Percentiles rank a stretch among this genome's conserved stretches.
These are phyloP conservation scores for Tylopilus orsonianus DNA, from an alignment of 1,284 basidiomycete genomes.

Conservation along the genomic window DNA sequence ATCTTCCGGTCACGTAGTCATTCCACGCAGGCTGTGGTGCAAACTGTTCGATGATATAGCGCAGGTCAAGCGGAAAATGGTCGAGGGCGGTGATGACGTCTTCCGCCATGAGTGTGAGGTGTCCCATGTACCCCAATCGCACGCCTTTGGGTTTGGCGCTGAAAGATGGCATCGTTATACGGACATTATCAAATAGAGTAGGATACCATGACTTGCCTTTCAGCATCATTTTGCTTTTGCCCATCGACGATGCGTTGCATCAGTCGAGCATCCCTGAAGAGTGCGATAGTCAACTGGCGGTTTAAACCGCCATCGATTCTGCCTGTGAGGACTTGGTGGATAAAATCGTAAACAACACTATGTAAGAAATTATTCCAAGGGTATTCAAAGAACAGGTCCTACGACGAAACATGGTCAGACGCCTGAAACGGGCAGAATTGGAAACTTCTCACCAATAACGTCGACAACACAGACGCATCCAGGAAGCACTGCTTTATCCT, in stretches of 20 bases:
- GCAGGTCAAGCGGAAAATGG: slow-evolving; percentile 82
- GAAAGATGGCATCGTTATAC: slow-evolving; percentile 14
- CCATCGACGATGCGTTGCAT: slow-evolving; percentile 85
- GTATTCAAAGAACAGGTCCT: slow-evolving; percentile 94
- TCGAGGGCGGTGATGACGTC: slow-evolving; percentile 85
- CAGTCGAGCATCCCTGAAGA: slow-evolving; percentile 79
- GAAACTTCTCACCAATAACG: slow-evolving; percentile 61
- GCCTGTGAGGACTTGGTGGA: slow-evolving; percentile 95
- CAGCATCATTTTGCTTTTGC: slow-evolving; percentile 73
- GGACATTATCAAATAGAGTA: slow-evolving; percentile 2
- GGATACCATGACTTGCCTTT: slow-evolving; percentile 50
- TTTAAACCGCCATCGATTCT: slow-evolving; percentile 76
- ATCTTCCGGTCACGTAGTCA: slow-evolving; percentile 79
- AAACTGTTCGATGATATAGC: slow-evolving; percentile 58
- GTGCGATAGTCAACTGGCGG: slow-evolving; percentile 74
- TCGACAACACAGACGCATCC: slow-evolving; percentile 68
- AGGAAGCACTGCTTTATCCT: slow-evolving; percentile 76
- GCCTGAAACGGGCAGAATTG: slow-evolving; percentile 1
- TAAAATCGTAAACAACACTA: slow-evolving; percentile 93
- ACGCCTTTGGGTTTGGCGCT: slow-evolving; percentile 69
- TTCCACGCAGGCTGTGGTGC: slow-evolving; percentile 85
- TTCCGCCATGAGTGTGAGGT: slow-evolving; percentile 91
- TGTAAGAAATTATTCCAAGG: slow-evolving; percentile 99
- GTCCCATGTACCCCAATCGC: slow-evolving; percentile 95
- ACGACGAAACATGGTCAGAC: not conserved